These are phyloP conservation scores for Plectosphaerella plurivora DNA, from an alignment of 2,329 filamentous ascomycete species.

Conservation along the genomic window DNA sequence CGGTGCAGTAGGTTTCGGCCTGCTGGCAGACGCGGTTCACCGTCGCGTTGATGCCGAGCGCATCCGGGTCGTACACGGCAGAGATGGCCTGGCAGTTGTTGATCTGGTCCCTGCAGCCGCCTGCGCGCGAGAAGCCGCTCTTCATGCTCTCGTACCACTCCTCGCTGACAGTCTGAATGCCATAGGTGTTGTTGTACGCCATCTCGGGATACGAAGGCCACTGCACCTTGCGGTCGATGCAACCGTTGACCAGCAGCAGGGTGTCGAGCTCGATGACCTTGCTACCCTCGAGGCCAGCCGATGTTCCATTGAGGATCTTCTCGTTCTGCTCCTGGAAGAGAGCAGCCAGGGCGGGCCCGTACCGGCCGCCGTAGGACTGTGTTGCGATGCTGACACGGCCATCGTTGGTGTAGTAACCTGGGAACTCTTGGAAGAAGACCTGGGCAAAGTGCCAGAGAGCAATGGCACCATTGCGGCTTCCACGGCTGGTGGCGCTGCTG, in stretches of 20 bases:
- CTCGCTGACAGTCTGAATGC: slow-evolving; percentile 23
- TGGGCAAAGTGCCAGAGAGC: slow-evolving; percentile 18
- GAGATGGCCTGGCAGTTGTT: slow-evolving; percentile 42
- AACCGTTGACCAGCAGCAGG: slow-evolving; percentile 53
- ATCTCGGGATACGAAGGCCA: slow-evolving; percentile 26
- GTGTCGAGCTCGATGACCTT: slow-evolving; percentile 43
- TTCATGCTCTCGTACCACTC: slow-evolving; percentile 21
- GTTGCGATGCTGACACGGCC: slow-evolving; percentile 44
- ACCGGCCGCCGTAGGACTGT: slow-evolving; percentile 54
- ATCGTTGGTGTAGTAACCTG: slow-evolving; percentile 54
- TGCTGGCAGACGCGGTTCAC: slow-evolving; percentile 15
- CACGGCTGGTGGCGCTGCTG: slow-evolving; percentile 32
- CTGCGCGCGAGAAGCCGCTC: slow-evolving; percentile 20
- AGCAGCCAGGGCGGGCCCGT: slow-evolving; percentile 51
- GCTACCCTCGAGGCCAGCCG: slow-evolving; percentile 24
- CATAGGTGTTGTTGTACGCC: slow-evolving; percentile 27
- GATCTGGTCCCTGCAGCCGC: slow-evolving; percentile 52
- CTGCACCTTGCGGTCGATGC: slow-evolving; percentile 39
- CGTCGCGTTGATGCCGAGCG: slow-evolving; percentile 17
- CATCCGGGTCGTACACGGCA: slow-evolving; percentile 11
- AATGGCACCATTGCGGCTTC: slow-evolving; percentile 35
- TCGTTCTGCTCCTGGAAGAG: slow-evolving; percentile 55
- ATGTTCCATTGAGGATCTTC: slow-evolving; percentile 36
- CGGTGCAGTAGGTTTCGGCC: slow-evolving; percentile 6
- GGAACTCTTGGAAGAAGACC: slow-evolving; percentile 60